Percentiles rank a stretch among this genome's conserved stretches.
Evolutionary conservation across 148 eudicot genomes (phyloP).

Genomic region (Dianthus caryophyllus): DNA sequence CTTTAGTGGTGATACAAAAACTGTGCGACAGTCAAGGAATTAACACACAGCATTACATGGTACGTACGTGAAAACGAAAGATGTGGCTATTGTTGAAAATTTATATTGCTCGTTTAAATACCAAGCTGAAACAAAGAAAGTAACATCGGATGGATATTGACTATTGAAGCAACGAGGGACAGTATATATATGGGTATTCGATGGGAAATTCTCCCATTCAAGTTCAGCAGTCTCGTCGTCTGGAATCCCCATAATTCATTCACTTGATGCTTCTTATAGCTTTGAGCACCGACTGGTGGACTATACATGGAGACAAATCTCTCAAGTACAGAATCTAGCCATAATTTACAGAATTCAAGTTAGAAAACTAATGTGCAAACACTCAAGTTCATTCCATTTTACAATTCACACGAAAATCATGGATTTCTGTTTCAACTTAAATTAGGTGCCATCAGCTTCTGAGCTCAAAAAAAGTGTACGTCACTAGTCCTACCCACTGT

Average conservation of each 20-base stretch:
- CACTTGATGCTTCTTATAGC: slow-evolving; percentile 69
- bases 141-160: slow-evolving; percentile 61
- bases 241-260: slow-evolving; percentile 60
- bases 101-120: slow-evolving; percentile 51
- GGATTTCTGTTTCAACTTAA: not conserved
- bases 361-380: slow-evolving; percentile 7
- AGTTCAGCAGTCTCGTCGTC: slow-evolving; percentile 52
- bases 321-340: slow-evolving; percentile 66
- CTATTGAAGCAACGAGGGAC: slow-evolving; percentile 60
- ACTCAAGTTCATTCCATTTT: no score
- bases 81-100: slow-evolving; percentile 41
- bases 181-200: slow-evolving; percentile 48
- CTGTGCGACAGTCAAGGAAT: slow-evolving; percentile 61
- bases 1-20: slow-evolving; percentile 28
- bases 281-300: slow-evolving; percentile 48
- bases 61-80: slow-evolving; percentile 2
- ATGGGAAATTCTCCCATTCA: slow-evolving; percentile 83
- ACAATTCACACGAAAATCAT: not conserved
- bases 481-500: not conserved
- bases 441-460: not conserved
- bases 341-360: slow-evolving; percentile 10
- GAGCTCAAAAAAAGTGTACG: not conserved
- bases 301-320: slow-evolving; percentile 61
- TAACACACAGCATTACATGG: slow-evolving; percentile 12
- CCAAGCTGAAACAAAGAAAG: slow-evolving; percentile 35